Evolutionary conservation across 805 yeast species (phyloP).

Genomic region (Hanseniaspora hatyaiensis): DNA sequence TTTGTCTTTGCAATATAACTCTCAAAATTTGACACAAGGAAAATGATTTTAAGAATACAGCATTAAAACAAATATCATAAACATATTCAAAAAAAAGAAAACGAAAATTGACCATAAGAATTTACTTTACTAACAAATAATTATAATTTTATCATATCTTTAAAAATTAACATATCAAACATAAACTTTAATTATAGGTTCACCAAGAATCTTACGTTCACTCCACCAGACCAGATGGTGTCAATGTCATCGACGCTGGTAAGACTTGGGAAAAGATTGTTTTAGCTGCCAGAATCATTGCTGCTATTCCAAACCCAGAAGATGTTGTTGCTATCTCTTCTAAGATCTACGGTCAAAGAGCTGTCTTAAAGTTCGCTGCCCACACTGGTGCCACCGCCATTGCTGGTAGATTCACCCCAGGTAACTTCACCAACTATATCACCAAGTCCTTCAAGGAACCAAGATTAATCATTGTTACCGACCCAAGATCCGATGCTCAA

Average conservation of each 20-base stretch:
- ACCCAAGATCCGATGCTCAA: conserved; percentile 99
- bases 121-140: conserved; percentile 10
- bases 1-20: too few relatives aligned
- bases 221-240: conserved; percentile 99
- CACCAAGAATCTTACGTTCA: conserved; percentile 94
- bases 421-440: conserved; percentile 99
- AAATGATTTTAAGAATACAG: too few relatives aligned
- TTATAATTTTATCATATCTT: background rate
- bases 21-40: too few relatives aligned
- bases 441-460: conserved; percentile 99
- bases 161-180: too few relatives aligned
- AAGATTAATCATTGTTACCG: conserved; percentile 97
- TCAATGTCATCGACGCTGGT: conserved; percentile 93
- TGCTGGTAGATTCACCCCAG: conserved; percentile 99
- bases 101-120: too few relatives aligned
- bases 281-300: conserved; percentile 98
- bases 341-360: conserved; percentile 99
- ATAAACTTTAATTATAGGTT: too few relatives aligned
- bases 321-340: conserved; percentile 98
- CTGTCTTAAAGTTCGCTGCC: conserved; percentile 97
- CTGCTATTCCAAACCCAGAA: conserved; percentile 96
- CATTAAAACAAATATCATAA: too few relatives aligned
- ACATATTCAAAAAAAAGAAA: too few relatives aligned
- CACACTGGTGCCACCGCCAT: conserved; percentile 99
- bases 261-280: conserved; percentile 99